Conservation (phyloP, 345 rosid genomes). For the Laguncularia racemosa region DNA sequence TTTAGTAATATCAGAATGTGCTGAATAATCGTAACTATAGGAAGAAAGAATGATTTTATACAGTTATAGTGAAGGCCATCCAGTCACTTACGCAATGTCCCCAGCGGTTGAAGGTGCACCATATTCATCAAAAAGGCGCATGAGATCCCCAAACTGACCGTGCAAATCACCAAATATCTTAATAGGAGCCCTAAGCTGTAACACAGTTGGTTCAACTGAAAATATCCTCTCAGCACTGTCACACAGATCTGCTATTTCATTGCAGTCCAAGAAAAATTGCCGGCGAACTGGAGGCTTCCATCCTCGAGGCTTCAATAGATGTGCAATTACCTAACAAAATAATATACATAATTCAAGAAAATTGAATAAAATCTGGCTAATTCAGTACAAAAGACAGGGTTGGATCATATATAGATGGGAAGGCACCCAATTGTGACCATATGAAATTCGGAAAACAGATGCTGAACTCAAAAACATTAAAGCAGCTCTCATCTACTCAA, state of each 20-base stretch:
- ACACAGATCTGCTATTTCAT: constrained; percentile 95
- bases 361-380: not conserved
- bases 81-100: constrained; percentile 79
- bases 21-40: no score
- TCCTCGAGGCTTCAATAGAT: constrained; percentile 90
- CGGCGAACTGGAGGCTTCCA: constrained; percentile 99
- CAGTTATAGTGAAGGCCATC: no score
- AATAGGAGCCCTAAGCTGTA: constrained; percentile 86
- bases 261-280: constrained; percentile 92
- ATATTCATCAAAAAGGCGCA: constrained; percentile 98
- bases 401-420: no score
- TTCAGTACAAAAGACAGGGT: no score
- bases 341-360: not conserved
- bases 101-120: constrained; percentile 99
- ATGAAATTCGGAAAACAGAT: no score
- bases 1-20: no score
- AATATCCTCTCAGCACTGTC: constrained; percentile 87
- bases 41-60: no score
- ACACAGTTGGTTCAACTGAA: constrained; percentile 75
- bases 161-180: constrained; percentile 98
- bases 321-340: constrained; percentile 59
- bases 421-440: no score
- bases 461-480: no score
- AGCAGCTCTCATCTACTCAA: no score
- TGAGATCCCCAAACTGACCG: constrained; percentile 99